Evolutionary conservation across 2,329 filamentous ascomycete species (phyloP), one percentile per base, ranked within the genome.

Genomic region (Spiromastix sp.): DNA sequence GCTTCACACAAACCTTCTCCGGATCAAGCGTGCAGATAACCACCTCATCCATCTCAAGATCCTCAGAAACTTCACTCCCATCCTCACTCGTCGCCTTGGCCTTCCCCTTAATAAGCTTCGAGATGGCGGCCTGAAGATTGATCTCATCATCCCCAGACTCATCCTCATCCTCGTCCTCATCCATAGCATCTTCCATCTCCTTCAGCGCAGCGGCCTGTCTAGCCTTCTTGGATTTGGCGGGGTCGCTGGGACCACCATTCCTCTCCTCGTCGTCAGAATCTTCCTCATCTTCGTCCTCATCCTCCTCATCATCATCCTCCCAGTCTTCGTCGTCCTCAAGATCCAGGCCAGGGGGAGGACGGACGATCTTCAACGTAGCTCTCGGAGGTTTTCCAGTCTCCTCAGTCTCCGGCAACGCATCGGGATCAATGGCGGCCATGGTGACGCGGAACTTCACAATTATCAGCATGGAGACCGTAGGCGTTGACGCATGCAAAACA

Each of bases 391-490:
- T 61, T 50, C 74, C 74, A 41, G 74, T 62, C 39, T 71, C 70
- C 48, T 79, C 77, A 40, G 70, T 70, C 59, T 85, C 73, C 22
- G 79, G 72, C 49, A 77, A 71, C 51, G 83, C 83, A 53, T 77
- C 85, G 39, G 91, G 91, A 59, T 98, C 89, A 59, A 98, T 81
- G 47, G 91, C 91, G 53, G 93, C 91, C 91, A 98, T 98, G 54
- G 87, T 96, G 56, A 98, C 85, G 60, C 85, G 85, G 68, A 95
- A 93, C 87, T 94, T 25, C 27, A 19, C 19, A 24, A n/a, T 11
- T 9, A 18, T 3, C 46, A 43, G 64, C 44, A 61, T 57, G 42
- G 27, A 11, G 17, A 36, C 10, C 6, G 7, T 18, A 28, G 19
- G 28, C 19, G 18, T 17, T 16, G 21, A 24, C 24, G 31, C 15